Percentiles rank a stretch among this genome's conserved stretches.
Evolutionary conservation across 2,329 filamentous ascomycete genomes (phyloP).

Genomic region (Dryadomyces quercus-mongolicae): DNA sequence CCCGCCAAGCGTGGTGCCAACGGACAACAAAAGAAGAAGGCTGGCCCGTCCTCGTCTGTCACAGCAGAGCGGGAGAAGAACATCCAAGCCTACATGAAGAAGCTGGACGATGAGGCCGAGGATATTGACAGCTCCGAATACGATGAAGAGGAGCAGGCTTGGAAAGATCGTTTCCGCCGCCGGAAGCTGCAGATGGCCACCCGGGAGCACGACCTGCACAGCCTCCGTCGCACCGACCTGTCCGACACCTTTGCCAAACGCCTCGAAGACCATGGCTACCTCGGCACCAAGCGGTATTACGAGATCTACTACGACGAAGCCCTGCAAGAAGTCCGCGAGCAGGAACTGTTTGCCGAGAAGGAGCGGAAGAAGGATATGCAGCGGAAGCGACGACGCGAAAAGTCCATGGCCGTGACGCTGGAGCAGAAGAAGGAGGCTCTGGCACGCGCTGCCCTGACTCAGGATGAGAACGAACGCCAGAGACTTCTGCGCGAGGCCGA

Average conservation of each 20-base stretch:
- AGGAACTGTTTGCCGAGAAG: constrained; percentile 87
- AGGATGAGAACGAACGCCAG: constrained; percentile 70
- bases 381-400: constrained; percentile 86
- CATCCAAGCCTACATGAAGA: constrained; percentile 52
- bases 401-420: constrained; percentile 86
- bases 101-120: constrained; percentile 26
- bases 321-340: constrained; percentile 74
- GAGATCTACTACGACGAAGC: constrained; percentile 69
- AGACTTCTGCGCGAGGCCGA: constrained; percentile 78
- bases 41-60: constrained; percentile 16
- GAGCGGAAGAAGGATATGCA: constrained; percentile 99
- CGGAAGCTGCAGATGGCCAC: constrained; percentile 55
- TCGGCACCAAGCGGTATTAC: constrained; percentile 65
- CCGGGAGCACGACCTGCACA: constrained; percentile 47
- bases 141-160: constrained; percentile 31
- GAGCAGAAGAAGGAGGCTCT: constrained; percentile 81
- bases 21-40: constrained; percentile 38
- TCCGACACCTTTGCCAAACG: constrained; percentile 45
- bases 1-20: constrained; percentile 49
- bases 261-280: constrained; percentile 55
- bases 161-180: constrained; percentile 49
- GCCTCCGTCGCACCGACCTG: constrained; percentile 49
- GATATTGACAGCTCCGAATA: constrained; percentile 33
- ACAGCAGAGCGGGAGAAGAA: constrained; percentile 53
- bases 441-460: constrained; percentile 62